Conservation (phyloP, 192 early-diverging fungal species). For the Coemansia sp. region DNA sequence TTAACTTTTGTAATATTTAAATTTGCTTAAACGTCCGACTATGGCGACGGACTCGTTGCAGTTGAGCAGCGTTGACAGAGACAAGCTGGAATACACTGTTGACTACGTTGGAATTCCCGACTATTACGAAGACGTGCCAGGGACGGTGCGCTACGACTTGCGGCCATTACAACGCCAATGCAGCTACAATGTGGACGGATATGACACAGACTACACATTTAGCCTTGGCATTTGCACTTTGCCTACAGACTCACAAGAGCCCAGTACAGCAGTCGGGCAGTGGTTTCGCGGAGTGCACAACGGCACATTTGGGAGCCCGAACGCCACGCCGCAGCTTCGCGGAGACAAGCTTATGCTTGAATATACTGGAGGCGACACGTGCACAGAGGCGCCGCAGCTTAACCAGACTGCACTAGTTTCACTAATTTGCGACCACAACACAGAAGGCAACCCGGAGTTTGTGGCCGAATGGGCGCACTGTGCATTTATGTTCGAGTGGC, state of each 20-base stretch:
- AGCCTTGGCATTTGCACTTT: conserved; percentile 38
- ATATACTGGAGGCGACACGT: conserved; percentile 45
- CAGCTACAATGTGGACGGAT: conserved; percentile 27
- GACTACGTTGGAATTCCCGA: too few relatives aligned
- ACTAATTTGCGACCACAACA: conserved; percentile 40
- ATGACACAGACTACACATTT: conserved; percentile 38
- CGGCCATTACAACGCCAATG: conserved; percentile 18
- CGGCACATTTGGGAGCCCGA: conserved; percentile 27
- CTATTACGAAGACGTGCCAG: neutral
- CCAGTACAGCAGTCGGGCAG: conserved; percentile 8
- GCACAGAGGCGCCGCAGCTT: conserved; percentile 20
- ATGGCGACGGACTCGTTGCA: too few relatives aligned
- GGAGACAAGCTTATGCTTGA: conserved; percentile 43
- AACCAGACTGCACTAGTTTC: conserved; percentile 38
- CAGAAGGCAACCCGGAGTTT: conserved; percentile 38
- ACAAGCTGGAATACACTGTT: too few relatives aligned
- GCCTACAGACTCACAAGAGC: conserved; percentile 5
- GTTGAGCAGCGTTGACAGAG: too few relatives aligned
- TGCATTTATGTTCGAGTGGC: conserved; percentile 57
- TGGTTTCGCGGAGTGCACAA: conserved; percentile 18
- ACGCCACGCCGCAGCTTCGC: conserved; percentile 20
- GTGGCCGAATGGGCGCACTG: conserved; percentile 46
- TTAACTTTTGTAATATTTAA: too few relatives aligned
- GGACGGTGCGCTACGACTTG: conserved; percentile 34
- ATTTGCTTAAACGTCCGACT: too few relatives aligned